Percentiles rank a stretch among this genome's conserved stretches.
phyloP scores from a whole-genome alignment of 2,329 filamentous ascomycete species.

The Seiridium unicorne region DNA sequence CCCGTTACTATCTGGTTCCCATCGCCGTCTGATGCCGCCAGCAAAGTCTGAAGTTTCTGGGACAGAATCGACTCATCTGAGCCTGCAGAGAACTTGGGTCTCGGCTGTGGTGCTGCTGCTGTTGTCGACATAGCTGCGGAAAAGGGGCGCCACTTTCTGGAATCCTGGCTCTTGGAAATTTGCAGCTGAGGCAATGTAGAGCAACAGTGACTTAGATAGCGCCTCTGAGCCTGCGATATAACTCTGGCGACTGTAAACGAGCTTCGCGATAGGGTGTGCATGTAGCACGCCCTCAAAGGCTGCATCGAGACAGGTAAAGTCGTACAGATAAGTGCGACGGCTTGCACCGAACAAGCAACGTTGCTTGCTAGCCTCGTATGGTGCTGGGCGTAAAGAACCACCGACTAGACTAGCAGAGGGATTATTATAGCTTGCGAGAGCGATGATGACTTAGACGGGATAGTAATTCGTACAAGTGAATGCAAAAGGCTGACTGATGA shows the following conservation, averaged over 20 bases:
- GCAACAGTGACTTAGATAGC: neutral
- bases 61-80: slow-evolving; percentile 38
- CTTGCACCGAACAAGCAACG: neutral
- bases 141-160: neutral
- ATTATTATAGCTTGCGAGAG: too few species aligned
- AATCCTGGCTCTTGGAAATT: neutral
- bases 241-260: neutral
- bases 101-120: neutral
- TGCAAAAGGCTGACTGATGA: neutral
- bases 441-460: neutral
- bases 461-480: neutral
- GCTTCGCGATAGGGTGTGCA: neutral
- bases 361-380: neutral
- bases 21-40: slow-evolving; percentile 22
- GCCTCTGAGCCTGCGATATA: neutral
- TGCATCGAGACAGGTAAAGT: neutral
- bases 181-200: neutral
- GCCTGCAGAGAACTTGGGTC: slow-evolving; percentile 40
- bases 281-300: neutral
- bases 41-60: slow-evolving; percentile 33
- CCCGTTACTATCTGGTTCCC: too few species aligned
- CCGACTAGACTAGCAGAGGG: too few species aligned
- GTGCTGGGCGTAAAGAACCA: too few species aligned
- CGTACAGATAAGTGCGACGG: too few species aligned
- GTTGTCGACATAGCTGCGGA: slow-evolving; percentile 8